These are phyloP conservation scores for Xylaria scruposa DNA, from an alignment of 495 filamentous ascomycete genomes.

Conservation along the genomic window DNA sequence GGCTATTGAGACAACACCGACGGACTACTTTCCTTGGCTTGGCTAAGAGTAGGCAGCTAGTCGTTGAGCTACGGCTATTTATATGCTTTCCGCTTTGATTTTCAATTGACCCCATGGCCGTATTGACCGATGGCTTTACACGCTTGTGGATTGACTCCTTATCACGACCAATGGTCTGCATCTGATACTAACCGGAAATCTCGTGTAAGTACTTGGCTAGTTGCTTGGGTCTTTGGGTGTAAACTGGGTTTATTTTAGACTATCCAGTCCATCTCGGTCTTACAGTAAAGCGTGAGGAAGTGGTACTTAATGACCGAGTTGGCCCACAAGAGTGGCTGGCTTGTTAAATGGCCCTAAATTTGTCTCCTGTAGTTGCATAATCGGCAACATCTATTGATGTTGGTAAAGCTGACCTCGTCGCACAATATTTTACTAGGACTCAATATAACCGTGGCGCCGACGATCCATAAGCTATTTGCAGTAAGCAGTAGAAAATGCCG, in stretches of 20 bases:
- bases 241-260: neutral
- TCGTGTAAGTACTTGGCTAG: neutral
- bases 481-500: constrained; percentile 3
- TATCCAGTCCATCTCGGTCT: neutral
- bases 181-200: neutral
- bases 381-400: neutral
- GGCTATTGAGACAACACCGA: neutral
- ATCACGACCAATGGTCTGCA: neutral
- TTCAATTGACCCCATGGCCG: neutral
- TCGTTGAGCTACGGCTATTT: neutral
- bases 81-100: neutral
- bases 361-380: constrained; percentile 3
- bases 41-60: neutral
- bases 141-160: neutral
- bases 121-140: neutral
- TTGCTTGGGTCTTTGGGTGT: neutral
- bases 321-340: neutral
- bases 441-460: constrained; percentile 14
- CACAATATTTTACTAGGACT: neutral
- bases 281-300: neutral
- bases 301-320: neutral
- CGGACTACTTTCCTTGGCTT: neutral
- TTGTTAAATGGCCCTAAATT: neutral
- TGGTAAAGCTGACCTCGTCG: neutral
- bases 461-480: neutral